Conservation (phyloP, 768 basidiomycete genomes). For the Hygrocybe coccinea region DNA sequence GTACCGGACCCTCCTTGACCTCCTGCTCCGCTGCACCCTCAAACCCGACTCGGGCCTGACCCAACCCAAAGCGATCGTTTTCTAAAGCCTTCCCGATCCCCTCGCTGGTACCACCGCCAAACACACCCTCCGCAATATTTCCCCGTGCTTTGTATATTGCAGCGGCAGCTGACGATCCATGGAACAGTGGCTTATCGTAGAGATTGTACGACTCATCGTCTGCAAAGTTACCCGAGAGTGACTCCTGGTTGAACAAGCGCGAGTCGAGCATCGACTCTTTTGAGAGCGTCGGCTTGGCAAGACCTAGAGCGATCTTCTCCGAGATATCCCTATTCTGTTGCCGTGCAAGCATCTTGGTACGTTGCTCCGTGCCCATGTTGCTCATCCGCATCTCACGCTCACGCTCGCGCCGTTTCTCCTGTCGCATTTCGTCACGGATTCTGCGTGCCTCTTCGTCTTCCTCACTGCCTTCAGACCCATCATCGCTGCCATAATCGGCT, state of each 20-base stretch:
- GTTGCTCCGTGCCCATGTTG: slow-evolving; percentile 96
- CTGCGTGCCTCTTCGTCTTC: slow-evolving; percentile 83
- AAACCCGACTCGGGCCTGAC: slow-evolving; percentile 79
- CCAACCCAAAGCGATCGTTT: slow-evolving; percentile 91
- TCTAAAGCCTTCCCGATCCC: slow-evolving; percentile 86
- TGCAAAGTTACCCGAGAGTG: slow-evolving; percentile 72
- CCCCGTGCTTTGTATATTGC: slow-evolving; percentile 99
- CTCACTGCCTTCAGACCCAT: slow-evolving; percentile 47
- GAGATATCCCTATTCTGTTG: slow-evolving; percentile 99
- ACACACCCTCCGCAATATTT: slow-evolving; percentile 75
- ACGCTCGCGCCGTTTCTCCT: slow-evolving; percentile 88
- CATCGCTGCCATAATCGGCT: slow-evolving; percentile 74
- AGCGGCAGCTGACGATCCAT: slow-evolving; percentile 93
- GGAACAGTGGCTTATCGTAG: slow-evolving; percentile 93
- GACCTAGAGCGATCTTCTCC: slow-evolving; percentile 95
- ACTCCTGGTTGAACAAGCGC: slow-evolving; percentile 95
- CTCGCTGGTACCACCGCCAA: slow-evolving; percentile 92
- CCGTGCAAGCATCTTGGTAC: slow-evolving; percentile 91
- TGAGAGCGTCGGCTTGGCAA: slow-evolving; percentile 92
- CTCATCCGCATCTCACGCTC: slow-evolving; percentile 98
- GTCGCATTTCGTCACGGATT: slow-evolving; percentile 85
- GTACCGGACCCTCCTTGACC: slow-evolving; percentile 87
- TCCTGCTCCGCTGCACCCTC: slow-evolving; percentile 87
- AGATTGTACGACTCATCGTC: slow-evolving; percentile 92
- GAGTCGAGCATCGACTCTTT: slow-evolving; percentile 99